Conservation (phyloP, 495 filamentous ascomycete species). For the Beverwykella pulmonaria region DNA sequence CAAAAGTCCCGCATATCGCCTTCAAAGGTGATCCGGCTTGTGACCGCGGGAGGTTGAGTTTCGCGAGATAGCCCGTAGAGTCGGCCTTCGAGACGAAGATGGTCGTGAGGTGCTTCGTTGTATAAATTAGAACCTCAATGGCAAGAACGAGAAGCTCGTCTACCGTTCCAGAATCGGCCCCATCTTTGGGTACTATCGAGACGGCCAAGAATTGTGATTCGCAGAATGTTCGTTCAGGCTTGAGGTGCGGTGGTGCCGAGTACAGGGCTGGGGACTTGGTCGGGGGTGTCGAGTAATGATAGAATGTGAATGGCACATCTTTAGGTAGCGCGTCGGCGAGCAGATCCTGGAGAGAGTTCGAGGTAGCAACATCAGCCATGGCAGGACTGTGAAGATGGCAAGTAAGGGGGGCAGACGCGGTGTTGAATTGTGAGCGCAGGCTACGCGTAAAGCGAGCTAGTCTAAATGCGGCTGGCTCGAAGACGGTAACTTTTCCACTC, state of each 20-base stretch:
- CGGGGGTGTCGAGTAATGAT: slow-evolving; percentile 88
- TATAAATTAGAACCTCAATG: slow-evolving; percentile 68
- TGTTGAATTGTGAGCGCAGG: neutral
- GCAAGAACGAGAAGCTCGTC: slow-evolving; percentile 62
- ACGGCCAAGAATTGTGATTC: slow-evolving; percentile 85
- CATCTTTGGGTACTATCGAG: slow-evolving; percentile 53
- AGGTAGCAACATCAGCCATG: slow-evolving; percentile 11
- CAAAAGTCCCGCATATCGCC: slow-evolving; percentile 71
- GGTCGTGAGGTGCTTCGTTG: slow-evolving; percentile 75
- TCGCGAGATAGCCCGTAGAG: slow-evolving; percentile 82
- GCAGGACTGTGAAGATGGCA: neutral
- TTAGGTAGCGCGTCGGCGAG: slow-evolving; percentile 74
- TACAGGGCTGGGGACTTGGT: slow-evolving; percentile 72
- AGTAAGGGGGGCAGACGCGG: neutral
- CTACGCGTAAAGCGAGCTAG: neutral
- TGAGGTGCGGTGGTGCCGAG: slow-evolving; percentile 70
- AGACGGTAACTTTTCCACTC: slow-evolving; percentile 5
- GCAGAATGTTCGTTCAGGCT: slow-evolving; percentile 74
- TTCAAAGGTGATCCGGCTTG: slow-evolving; percentile 69
- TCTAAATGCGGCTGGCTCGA: slow-evolving; percentile 4
- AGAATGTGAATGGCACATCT: slow-evolving; percentile 68
- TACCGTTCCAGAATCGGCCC: neutral
- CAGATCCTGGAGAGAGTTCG: slow-evolving; percentile 26
- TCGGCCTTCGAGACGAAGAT: slow-evolving; percentile 97
- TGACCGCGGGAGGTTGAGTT: slow-evolving; percentile 60